These are phyloP conservation scores for Candida tibetensis DNA, from an alignment of 805 yeast genomes.

Conservation along the genomic window DNA sequence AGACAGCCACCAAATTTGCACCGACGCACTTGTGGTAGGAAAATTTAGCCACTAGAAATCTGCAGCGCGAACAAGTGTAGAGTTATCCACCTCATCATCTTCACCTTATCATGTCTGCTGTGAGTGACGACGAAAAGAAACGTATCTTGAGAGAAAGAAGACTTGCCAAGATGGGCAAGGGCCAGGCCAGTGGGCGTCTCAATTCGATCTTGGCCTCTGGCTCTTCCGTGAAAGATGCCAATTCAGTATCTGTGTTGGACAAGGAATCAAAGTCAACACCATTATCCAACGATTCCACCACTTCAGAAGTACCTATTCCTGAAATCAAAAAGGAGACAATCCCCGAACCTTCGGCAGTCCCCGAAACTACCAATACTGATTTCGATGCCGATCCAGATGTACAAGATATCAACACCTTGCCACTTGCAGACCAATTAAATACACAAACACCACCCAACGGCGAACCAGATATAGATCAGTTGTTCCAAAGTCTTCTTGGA, in stretches of 20 bases:
- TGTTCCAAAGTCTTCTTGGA: constrained; percentile 32
- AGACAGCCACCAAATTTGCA: not conserved
- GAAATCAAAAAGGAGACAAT: not conserved
- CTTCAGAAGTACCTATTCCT: not conserved
- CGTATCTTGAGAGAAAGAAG: constrained; percentile 59
- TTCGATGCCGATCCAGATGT: constrained; percentile 39
- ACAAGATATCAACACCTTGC: constrained; percentile 27
- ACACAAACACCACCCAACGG: constrained; percentile 6
- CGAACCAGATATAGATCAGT: constrained; percentile 30
- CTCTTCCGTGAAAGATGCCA: constrained; percentile 31
- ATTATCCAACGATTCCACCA: not conserved
- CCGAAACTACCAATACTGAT: constrained; percentile 6
- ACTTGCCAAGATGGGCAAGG: constrained; percentile 58
- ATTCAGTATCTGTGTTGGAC: constrained; percentile 37
- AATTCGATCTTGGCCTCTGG: constrained; percentile 42
- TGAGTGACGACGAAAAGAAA: constrained; percentile 58
- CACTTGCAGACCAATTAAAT: constrained; percentile 13
- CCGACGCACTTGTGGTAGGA: not conserved
- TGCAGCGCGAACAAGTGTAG: not conserved
- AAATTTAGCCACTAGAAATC: not conserved
- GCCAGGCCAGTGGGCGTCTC: constrained; percentile 53
- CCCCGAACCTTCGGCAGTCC: not conserved
- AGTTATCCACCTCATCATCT: not conserved
- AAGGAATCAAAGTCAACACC: constrained; percentile 9
- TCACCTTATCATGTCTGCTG: constrained; percentile 33